These are phyloP conservation scores for Puccinia coronata DNA, from an alignment of 1,284 basidiomycete species.

Conservation along the genomic window DNA sequence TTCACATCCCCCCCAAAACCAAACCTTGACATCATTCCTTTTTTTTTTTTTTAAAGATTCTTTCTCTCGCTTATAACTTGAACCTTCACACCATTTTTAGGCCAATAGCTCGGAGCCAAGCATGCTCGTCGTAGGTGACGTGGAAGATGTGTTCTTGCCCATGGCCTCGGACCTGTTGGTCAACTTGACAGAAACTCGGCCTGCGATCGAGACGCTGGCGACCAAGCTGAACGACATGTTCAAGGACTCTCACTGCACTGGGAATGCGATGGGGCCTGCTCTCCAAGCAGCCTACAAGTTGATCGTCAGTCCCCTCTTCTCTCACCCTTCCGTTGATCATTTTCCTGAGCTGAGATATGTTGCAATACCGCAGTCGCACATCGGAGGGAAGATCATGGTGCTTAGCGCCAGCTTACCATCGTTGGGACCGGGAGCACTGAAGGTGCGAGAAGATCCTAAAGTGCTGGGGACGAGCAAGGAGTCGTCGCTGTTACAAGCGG, in stretches of 20 bases:
- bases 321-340: constrained; percentile 1
- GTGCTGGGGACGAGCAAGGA: constrained; percentile 93
- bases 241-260: constrained; percentile 84
- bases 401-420: constrained; percentile 84
- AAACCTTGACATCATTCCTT: too few species aligned
- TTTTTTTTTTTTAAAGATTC: too few species aligned
- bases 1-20: background rate
- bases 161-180: constrained; percentile 94
- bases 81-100: constrained; percentile 60
- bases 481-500: constrained; percentile 80
- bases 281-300: constrained; percentile 95
- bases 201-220: constrained; percentile 79
- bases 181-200: constrained; percentile 82
- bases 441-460: constrained; percentile 95
- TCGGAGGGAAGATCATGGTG: constrained; percentile 94
- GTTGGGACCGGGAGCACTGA: constrained; percentile 84
- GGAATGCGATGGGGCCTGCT: constrained; percentile 92
- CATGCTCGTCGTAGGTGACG: constrained; percentile 96
- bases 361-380: constrained; percentile 67
- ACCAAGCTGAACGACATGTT: constrained; percentile 91
- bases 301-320: constrained; percentile 65
- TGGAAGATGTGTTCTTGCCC: constrained; percentile 95
- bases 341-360: constrained; percentile 4
- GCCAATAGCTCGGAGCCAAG: constrained; percentile 79
- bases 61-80: too few species aligned